phyloP scores from a whole-genome alignment of 441 rosid genomes.

The Erodium texanum region DNA sequence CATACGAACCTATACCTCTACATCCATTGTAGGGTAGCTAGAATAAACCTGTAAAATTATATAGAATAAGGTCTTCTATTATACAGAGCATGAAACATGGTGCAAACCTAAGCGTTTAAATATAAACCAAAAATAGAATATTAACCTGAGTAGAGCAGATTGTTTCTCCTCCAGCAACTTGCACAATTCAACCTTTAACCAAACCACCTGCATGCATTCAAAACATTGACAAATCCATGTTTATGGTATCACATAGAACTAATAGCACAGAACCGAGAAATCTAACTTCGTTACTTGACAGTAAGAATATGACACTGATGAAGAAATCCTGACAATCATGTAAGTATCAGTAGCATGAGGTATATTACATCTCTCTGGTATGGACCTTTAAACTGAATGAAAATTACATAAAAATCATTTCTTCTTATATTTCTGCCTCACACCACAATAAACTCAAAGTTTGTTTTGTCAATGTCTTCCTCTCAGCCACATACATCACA shows the following conservation, averaged over 20 bases:
- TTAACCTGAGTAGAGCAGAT: conserved; percentile 81
- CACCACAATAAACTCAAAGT: neutral
- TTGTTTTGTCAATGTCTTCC: no score
- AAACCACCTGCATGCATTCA: conserved; percentile 56
- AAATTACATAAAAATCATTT: neutral
- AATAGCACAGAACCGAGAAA: neutral
- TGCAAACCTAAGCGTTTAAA: no score
- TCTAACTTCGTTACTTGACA: neutral
- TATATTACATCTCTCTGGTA: neutral
- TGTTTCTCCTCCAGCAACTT: conserved; percentile 92
- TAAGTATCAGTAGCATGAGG: neutral
- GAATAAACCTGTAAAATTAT: neutral
- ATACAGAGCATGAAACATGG: conserved; percentile 4
- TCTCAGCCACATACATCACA: no score
- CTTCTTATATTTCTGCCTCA: neutral
- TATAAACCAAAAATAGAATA: conserved; percentile 9
- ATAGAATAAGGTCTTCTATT: neutral
- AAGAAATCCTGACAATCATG: neutral
- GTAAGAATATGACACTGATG: neutral
- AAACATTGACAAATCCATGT: no score
- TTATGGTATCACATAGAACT: neutral
- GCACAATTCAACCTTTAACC: conserved; percentile 92
- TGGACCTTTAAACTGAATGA: neutral
- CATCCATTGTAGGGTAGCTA: no score
- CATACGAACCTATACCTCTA: no score